These are phyloP conservation scores for Noccaea bulbosa DNA, from an alignment of 345 rosid genomes.

Conservation along the genomic window DNA sequence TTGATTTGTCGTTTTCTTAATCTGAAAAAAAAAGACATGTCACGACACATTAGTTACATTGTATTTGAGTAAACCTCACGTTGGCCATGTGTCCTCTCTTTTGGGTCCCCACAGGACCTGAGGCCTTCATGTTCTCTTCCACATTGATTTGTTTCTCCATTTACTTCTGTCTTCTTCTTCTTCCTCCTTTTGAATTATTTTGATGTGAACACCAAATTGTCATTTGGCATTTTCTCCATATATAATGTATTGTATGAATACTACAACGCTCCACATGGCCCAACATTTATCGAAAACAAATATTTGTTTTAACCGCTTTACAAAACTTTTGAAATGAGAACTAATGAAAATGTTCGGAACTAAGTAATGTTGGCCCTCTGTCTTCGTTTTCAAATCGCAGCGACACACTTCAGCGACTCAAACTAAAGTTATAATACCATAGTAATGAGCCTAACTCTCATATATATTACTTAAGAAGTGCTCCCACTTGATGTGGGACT, in stretches of 20 bases:
- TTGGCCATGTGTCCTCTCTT: slow-evolving; percentile 43
- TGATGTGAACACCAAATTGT: slow-evolving; percentile 31
- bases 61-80: slow-evolving; percentile 31
- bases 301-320: not conserved
- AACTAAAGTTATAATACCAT: no score
- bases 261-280: slow-evolving; percentile 40
- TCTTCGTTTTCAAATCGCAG: no score
- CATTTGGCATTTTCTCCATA: slow-evolving; percentile 28
- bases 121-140: slow-evolving; percentile 34
- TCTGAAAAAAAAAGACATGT: slow-evolving; percentile 15
- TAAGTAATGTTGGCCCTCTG: not conserved
- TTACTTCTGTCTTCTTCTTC: slow-evolving; percentile 21
- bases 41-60: slow-evolving; percentile 34
- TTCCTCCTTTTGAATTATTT: slow-evolving; percentile 30
- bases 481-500: no score
- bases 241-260: slow-evolving; percentile 12
- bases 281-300: slow-evolving; percentile 24
- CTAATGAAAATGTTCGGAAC: slow-evolving; percentile 19
- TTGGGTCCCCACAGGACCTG: slow-evolving; percentile 31
- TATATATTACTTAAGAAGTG: no score
- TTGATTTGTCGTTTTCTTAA: slow-evolving; percentile 34
- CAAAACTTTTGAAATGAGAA: not conserved
- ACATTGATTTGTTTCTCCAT: slow-evolving; percentile 20
- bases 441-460: no score
- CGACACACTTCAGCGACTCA: no score